Evolutionary conservation across 176 grass and related monocot genomes (phyloP).

Genomic region (Musa acuminata): DNA sequence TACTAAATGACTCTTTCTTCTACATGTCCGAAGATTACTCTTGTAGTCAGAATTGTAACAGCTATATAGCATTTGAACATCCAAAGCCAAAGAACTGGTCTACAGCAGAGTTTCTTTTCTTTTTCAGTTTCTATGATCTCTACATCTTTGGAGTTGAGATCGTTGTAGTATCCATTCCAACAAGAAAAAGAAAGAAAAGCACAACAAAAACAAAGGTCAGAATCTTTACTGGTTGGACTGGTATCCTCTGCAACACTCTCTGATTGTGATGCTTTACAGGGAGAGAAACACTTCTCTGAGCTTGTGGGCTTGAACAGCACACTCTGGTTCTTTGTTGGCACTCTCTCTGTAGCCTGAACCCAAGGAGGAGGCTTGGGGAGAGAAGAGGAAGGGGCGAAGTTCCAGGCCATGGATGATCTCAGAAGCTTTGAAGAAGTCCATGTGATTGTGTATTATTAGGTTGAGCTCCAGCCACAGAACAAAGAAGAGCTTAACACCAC

Average conservation of each 20-base stretch:
- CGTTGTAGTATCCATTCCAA: not conserved
- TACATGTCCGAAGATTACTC: too few species aligned
- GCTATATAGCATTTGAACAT: too few species aligned
- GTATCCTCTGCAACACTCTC: constrained; percentile 60
- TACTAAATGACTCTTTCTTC: too few species aligned
- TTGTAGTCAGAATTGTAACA: too few species aligned
- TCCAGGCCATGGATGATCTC: constrained; percentile 55
- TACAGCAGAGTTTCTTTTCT: too few species aligned
- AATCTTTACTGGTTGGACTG: constrained; percentile 27
- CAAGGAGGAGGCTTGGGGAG: constrained; percentile 32
- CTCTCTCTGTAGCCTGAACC: constrained; percentile 44
- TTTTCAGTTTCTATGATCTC: not conserved
- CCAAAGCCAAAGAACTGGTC: too few species aligned
- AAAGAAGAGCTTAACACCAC: constrained; percentile 1
- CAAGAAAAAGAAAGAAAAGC: not conserved
- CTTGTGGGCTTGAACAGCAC: constrained; percentile 16
- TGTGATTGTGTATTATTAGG: not conserved
- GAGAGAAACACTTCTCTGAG: constrained; percentile 19
- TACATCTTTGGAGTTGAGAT: not conserved
- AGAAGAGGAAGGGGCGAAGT: constrained; percentile 51
- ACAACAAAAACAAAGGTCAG: not conserved
- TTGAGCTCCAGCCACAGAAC: not conserved
- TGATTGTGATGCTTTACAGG: constrained; percentile 42
- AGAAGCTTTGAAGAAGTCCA: not conserved
- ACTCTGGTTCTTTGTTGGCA: constrained; percentile 29